Conservation (phyloP, 2,329 filamentous ascomycete species). For the Biscogniauxia marginata region DNA sequence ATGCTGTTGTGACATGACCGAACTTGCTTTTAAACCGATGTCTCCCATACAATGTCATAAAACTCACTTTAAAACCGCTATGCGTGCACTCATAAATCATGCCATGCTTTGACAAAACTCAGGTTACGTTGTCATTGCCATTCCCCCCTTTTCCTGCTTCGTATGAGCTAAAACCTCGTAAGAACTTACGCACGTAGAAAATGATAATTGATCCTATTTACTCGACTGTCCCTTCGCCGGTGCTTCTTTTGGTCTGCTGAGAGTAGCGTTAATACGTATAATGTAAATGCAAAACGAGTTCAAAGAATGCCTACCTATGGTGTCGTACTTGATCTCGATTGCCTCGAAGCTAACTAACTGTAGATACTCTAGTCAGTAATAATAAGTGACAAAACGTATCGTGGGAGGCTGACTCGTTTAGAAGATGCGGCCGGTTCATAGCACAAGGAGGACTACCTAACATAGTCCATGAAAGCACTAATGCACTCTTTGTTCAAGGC, state of each 20-base stretch:
- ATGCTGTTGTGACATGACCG: not conserved
- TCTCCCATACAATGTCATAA: not conserved
- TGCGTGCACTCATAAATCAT: not conserved
- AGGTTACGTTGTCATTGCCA: not conserved
- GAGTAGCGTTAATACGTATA: no score
- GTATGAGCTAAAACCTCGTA: no score
- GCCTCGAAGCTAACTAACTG: not conserved
- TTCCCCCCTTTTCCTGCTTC: not conserved
- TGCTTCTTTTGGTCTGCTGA: no score
- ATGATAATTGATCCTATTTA: not conserved
- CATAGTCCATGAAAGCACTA: not conserved
- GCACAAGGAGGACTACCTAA: not conserved
- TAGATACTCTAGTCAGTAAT: not conserved
- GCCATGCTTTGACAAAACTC: not conserved
- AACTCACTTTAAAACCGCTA: not conserved
- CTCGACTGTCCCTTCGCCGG: not conserved
- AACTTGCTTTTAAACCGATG: not conserved
- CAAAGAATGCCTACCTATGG: no score
- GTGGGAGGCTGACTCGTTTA: not conserved
- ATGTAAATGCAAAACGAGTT: no score
- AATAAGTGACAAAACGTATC: not conserved
- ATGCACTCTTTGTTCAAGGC: constrained; percentile 15
- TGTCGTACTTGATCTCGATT: not conserved
- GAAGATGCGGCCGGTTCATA: not conserved
- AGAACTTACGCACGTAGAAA: not conserved